phyloP scores from a whole-genome alignment of 345 rosid species.

The Hibiscus syriacus region DNA sequence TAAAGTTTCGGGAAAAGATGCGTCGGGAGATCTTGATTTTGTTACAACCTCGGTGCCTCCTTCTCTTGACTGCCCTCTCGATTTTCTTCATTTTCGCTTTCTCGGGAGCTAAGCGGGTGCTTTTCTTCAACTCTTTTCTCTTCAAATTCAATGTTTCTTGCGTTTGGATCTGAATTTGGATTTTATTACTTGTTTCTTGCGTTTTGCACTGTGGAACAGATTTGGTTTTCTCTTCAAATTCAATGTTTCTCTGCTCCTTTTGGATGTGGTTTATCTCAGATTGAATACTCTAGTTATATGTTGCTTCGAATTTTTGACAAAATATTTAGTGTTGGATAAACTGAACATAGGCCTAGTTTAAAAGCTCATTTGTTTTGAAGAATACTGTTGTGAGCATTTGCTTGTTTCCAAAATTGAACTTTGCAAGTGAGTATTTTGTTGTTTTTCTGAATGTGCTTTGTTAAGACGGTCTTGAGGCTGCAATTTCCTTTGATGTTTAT shows the following conservation, averaged over 20 bases:
- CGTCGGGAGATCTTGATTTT: slow-evolving; percentile 57
- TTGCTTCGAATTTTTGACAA: too few relatives aligned
- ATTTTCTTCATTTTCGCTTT: slow-evolving; percentile 51
- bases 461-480: background rate
- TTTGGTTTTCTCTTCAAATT: background rate
- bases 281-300: background rate
- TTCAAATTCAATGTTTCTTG: too few relatives aligned
- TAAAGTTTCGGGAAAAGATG: slow-evolving; percentile 21
- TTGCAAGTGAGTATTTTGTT: background rate
- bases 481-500: background rate
- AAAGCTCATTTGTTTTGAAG: background rate
- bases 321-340: too few relatives aligned
- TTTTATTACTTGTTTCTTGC: background rate
- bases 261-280: background rate
- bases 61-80: slow-evolving; percentile 36
- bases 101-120: slow-evolving; percentile 36
- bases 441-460: background rate
- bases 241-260: too few relatives aligned
- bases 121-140: background rate
- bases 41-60: slow-evolving; percentile 52
- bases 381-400: background rate
- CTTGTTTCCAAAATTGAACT: background rate
- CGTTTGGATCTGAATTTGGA: slow-evolving; percentile 23
- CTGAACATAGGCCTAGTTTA: background rate
- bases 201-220: background rate